Evolutionary conservation across 2,329 filamentous ascomycete genomes (phyloP), one percentile per base, ranked within the genome.

Genomic region (Herpomyces periplanetae): DNA sequence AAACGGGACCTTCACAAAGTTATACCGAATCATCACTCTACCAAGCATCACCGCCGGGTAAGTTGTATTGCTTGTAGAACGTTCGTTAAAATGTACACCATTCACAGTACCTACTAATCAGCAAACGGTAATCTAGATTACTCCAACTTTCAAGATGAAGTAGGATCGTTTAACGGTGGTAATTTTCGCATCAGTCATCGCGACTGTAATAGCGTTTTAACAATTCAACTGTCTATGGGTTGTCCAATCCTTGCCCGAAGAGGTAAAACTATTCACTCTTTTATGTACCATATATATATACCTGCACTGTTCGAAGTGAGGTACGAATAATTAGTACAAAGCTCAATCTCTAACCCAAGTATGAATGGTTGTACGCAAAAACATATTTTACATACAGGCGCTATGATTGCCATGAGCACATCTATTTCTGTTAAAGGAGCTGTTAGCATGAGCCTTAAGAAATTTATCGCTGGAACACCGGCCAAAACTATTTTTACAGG

Each of bases 141-240:
- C n/a, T n/a, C n/a, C n/a, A n/a, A n/a, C n/a, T n/a, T n/a, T n/a
- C 45, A 55, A 12, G 80, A 91, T 36, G 73, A 87, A 28, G 55
- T 85, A 2, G 80, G 80, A n/a, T 80, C 64, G 0, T 96, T 91
- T 45, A 91, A 91, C 34, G 80, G 80, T 8, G 80, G 80, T 6
- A 75, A 65, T 32, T 96, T 75, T 35, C 52, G 80, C 16, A 71
- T 91, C 33, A 80, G 66, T 31, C 80, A 96, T 34, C 51, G 80
- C 10, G 71, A 88, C 36, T 61, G 56, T 23, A 96, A 91, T 36
- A 71, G 65, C 1, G 61, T 88, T 27, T 39, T 88, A 25, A 91
- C 73, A 0, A 40, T 88, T 10, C 75, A 88, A 36, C 42, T 91
- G 17, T 75, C 75, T 6, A 63, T 80, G 35, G 71, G 71, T 2